These are phyloP conservation scores for Apiospora kogelbergensis DNA, from an alignment of 2,329 filamentous ascomycete species.

Conservation along the genomic window DNA sequence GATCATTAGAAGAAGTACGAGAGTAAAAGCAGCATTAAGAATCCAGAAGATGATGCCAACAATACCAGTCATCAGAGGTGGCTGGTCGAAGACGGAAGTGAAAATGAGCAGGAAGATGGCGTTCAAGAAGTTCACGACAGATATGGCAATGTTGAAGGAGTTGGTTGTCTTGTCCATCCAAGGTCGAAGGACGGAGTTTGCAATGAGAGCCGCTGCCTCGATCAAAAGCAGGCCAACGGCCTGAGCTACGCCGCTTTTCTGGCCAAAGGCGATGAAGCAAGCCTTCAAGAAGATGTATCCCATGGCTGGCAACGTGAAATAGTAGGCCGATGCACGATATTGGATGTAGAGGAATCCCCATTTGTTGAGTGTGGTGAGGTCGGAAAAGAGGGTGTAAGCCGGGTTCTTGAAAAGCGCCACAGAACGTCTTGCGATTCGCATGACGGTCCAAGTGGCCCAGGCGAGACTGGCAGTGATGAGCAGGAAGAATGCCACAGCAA, in stretches of 20 bases:
- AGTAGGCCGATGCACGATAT: slow-evolving; percentile 93
- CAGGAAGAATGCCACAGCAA: slow-evolving; percentile 87
- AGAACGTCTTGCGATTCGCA: slow-evolving; percentile 83
- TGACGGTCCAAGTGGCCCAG: slow-evolving; percentile 89
- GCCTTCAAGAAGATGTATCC: slow-evolving; percentile 82
- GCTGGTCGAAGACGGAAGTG: slow-evolving; percentile 81
- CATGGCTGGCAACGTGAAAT: slow-evolving; percentile 83
- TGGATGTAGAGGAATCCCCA: slow-evolving; percentile 98
- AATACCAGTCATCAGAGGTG: slow-evolving; percentile 78
- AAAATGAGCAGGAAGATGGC: slow-evolving; percentile 87
- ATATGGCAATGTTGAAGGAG: slow-evolving; percentile 92
- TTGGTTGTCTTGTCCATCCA: slow-evolving; percentile 99
- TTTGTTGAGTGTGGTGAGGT: slow-evolving; percentile 91
- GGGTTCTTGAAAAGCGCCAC: slow-evolving; percentile 93
- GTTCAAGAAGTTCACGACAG: slow-evolving; percentile 86
- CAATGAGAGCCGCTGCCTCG: slow-evolving; percentile 76
- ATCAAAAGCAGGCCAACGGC: slow-evolving; percentile 81
- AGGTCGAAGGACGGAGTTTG: slow-evolving; percentile 76
- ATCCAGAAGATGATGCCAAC: slow-evolving; percentile 90
- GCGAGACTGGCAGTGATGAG: slow-evolving; percentile 74
- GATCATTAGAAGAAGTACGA: slow-evolving; percentile 81
- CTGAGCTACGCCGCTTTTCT: slow-evolving; percentile 69
- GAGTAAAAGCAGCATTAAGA: slow-evolving; percentile 78
- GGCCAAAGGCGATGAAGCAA: slow-evolving; percentile 82
- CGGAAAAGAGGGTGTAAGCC: slow-evolving; percentile 94